These are phyloP conservation scores for Aspergillus viridinutans DNA, from an alignment of 2,329 filamentous ascomycete species.

Conservation along the genomic window DNA sequence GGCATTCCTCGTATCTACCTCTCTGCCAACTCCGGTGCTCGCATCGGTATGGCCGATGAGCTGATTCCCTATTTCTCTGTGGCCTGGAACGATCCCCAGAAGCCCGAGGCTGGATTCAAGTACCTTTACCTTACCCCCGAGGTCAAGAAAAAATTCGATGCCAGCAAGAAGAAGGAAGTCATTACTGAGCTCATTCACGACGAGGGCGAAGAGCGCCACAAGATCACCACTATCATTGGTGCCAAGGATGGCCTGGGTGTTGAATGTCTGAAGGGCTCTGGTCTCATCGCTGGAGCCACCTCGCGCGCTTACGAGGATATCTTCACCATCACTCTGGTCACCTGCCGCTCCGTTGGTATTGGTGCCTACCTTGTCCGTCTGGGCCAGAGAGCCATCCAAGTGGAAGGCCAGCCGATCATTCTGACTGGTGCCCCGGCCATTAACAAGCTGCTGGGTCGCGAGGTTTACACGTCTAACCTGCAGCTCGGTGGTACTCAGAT, in stretches of 20 bases:
- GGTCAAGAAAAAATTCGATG: constrained; percentile 80
- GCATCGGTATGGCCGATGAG: constrained; percentile 93
- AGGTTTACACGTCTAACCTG: constrained; percentile 98
- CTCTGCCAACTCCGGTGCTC: constrained; percentile 97
- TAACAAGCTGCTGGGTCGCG: constrained; percentile 95
- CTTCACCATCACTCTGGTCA: constrained; percentile 96
- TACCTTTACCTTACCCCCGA: constrained; percentile 92
- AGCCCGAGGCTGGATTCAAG: constrained; percentile 86
- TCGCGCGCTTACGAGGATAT: constrained; percentile 97
- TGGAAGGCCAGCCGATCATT: constrained; percentile 98
- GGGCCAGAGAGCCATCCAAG: constrained; percentile 96
- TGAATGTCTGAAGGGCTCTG: constrained; percentile 92
- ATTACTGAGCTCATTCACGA: constrained; percentile 85
- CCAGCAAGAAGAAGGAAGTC: constrained; percentile 68
- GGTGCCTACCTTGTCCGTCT: constrained; percentile 98
- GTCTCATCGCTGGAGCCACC: constrained; percentile 96
- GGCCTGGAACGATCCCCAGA: constrained; percentile 82
- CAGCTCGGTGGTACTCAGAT: constrained; percentile 99
- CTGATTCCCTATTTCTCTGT: constrained; percentile 96
- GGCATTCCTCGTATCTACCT: constrained; percentile 97
- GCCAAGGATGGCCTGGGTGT: constrained; percentile 95
- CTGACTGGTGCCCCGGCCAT: constrained; percentile 94
- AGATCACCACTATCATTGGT: constrained; percentile 90
- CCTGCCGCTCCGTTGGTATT: constrained; percentile 97
- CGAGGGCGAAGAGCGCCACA: constrained; percentile 84